Evolutionary conservation across 2,329 filamentous ascomycete genomes (phyloP).

Genomic region (Emmonsiellopsis sp.): DNA sequence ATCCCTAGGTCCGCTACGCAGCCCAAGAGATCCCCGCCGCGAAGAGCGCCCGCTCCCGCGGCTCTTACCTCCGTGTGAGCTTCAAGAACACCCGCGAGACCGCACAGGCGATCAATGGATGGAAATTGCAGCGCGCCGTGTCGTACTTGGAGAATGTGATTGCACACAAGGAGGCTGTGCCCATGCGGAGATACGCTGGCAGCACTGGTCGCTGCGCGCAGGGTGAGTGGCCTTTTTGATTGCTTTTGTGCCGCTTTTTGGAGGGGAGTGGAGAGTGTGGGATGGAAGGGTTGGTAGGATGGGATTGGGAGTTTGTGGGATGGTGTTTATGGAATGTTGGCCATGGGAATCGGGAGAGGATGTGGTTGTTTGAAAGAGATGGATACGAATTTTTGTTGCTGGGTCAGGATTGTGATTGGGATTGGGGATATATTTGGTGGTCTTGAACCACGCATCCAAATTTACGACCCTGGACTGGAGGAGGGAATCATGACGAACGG

Average conservation of each 20-base stretch:
- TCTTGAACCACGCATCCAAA: not conserved
- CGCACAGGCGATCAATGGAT: constrained; percentile 98
- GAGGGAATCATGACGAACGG: not conserved
- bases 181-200: constrained; percentile 95
- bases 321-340: not conserved
- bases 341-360: not conserved
- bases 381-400: not conserved
- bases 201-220: constrained; percentile 92
- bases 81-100: constrained; percentile 99
- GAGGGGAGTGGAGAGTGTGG: constrained; percentile 5
- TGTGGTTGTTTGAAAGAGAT: not conserved
- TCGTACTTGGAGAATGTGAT: constrained; percentile 97
- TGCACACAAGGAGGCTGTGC: constrained; percentile 93
- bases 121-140: constrained; percentile 91
- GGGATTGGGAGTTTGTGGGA: not conserved
- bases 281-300: constrained; percentile 3
- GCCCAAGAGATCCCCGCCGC: constrained; percentile 74
- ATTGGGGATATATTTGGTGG: not conserved
- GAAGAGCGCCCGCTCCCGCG: constrained; percentile 95
- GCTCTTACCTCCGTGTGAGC: constrained; percentile 96
- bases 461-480: not conserved
- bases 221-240: constrained; percentile 60
- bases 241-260: not conserved
- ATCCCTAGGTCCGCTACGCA: constrained; percentile 81
- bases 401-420: not conserved